Conservation (phyloP, 257 asterid genomes). For the Solanum chiquidenum region DNA sequence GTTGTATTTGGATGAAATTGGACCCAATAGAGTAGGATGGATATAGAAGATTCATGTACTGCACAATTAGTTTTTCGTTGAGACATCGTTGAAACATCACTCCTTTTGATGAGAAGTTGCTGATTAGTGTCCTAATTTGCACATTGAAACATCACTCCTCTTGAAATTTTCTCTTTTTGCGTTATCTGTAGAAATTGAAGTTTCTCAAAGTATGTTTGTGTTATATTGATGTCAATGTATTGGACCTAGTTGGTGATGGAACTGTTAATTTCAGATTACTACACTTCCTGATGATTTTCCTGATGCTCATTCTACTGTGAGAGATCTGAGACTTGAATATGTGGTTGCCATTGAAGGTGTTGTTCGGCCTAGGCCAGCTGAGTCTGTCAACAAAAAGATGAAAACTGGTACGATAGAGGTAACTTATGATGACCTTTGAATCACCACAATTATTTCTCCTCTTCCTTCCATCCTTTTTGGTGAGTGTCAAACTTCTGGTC, state of each 20-base stretch:
- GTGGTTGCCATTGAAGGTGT: conserved; percentile 85
- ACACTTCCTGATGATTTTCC: conserved; percentile 95
- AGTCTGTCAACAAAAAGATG: conserved; percentile 77
- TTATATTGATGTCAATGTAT: background rate
- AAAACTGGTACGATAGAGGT: conserved; percentile 92
- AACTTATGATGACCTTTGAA: background rate
- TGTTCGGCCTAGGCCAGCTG: conserved; percentile 69
- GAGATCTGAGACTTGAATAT: conserved; percentile 80
- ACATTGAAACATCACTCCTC: background rate
- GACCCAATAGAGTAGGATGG: background rate
- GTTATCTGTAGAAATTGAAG: background rate
- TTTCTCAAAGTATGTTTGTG: background rate
- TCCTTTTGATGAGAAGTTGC: background rate
- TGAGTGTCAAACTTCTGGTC: background rate
- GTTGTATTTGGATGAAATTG: background rate
- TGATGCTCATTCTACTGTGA: conserved; percentile 74
- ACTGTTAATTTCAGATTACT: conserved; percentile 39
- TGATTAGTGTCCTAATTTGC: background rate
- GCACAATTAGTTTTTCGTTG: background rate
- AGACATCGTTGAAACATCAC: background rate
- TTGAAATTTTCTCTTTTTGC: background rate
- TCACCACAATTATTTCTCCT: background rate
- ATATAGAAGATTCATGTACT: background rate
- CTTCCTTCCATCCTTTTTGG: background rate
- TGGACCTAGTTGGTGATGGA: background rate